Evolutionary conservation across 2,329 filamentous ascomycete genomes (phyloP).

Genomic region (Cercospora sojina): DNA sequence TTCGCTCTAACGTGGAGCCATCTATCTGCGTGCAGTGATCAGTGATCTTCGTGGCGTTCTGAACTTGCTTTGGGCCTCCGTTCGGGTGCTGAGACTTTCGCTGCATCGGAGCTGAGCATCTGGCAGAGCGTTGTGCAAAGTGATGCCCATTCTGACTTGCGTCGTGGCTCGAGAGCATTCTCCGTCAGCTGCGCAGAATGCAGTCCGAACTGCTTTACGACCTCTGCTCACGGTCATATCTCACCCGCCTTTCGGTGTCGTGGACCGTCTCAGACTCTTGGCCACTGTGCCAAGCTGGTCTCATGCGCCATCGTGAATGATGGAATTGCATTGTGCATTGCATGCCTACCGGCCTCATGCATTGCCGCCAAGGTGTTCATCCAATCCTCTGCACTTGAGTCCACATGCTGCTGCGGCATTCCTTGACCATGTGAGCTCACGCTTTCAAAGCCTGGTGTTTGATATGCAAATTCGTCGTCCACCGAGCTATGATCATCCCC

Average conservation of each 20-base stretch:
- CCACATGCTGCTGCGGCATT: conserved; percentile 13
- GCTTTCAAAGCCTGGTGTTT: not conserved
- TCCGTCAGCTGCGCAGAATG: not conserved
- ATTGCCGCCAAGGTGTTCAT: conserved; percentile 17
- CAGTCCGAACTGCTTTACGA: not conserved
- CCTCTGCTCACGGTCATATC: not conserved
- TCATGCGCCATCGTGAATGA: conserved; percentile 17
- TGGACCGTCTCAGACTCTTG: conserved; percentile 1
- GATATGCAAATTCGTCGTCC: conserved; percentile 14
- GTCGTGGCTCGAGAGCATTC: not conserved
- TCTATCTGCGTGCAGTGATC: not conserved
- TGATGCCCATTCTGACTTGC: not conserved
- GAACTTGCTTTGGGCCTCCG: not conserved
- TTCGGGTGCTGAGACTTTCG: not conserved
- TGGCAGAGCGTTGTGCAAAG: not conserved
- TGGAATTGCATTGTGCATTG: conserved; percentile 12
- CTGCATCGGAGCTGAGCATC: not conserved
- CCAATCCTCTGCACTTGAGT: conserved; percentile 18
- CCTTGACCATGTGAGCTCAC: not conserved
- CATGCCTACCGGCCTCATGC: conserved; percentile 15
- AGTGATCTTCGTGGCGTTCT: not conserved
- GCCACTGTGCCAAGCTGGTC: conserved; percentile 13
- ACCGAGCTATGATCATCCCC: conserved; percentile 4
- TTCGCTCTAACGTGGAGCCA: not conserved
- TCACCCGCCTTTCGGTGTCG: not conserved